Evolutionary conservation across 441 rosid genomes (phyloP), one percentile per base, ranked within the genome.

Genomic region (Sinapis alba): DNA sequence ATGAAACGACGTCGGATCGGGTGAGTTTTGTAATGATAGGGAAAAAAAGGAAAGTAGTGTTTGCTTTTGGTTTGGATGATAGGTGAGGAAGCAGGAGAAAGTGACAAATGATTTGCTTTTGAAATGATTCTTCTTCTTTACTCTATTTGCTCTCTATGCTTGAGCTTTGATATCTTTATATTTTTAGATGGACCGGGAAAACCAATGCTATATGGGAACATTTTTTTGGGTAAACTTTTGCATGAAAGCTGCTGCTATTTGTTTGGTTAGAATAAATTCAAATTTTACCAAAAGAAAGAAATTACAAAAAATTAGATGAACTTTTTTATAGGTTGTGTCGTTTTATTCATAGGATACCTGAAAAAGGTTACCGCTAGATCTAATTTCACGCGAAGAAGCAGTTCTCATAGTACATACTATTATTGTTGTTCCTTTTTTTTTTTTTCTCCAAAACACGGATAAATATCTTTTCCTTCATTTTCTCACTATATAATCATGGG

Each of bases 81-180:
- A 28, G 66, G 71, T 70, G 71, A 64, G 26, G 61, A 16, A 23
- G 71, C 26, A 69, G 70, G 67, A 68, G 72, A 74, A 76, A 76
- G 75, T 69, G 71, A 69, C 71, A 69, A 76, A 63, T 69, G 75
- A 45, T 76, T 43, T 76, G 66, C 75, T 76, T 76, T 54, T 63
- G 65, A 62, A 69, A 76, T 76, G 41, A 76, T 69, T 76, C 60
- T 41, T 60, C 72, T 43, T 27, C 47, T 65, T 59, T 65, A 32
- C 56, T 74, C 30, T 51, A 3, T 18, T 18, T 51, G n/a, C 73
- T 62, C 28, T 68, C 64, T 3, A 62, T 36, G 64, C 6, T n/a
- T 68, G 18, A 51, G 9, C 70, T 43, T 28, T 51, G n/a, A 60
- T 51, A 30, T 57, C 2, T 57, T 2, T 24, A 2, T 47, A 7